Base-by-base conservation (phyloP, 2,329 filamentous ascomycete genomes). In the Talaromyces sp. region DNA sequence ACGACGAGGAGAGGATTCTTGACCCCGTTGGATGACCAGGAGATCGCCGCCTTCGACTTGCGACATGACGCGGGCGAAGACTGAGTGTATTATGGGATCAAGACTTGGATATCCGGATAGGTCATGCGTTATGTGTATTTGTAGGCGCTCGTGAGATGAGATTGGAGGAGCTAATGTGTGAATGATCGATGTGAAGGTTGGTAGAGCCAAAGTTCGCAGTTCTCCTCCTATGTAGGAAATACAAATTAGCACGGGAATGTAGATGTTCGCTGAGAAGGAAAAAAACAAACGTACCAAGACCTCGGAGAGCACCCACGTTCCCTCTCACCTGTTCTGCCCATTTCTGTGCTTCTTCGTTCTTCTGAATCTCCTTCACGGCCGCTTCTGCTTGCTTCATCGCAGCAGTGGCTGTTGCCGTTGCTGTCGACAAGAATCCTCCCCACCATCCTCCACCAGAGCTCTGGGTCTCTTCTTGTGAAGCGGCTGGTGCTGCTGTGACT, bases 41-140 rank as follows among this genome's bases (percentile, higher is more conserved):
- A 99, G 81, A 68, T 97, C 94, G 57, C 94, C 94, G 63, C 94
- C 94, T 76, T 99, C 94, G 46, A 99, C 94, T 77, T 99, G 94
- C n/a, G 91, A 84, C 94, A 99, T 99, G 68, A 99, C 92, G 55
- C 91, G 87, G 57, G 89, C 89, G 78, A 99, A 99, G 63, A 94
- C 91, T 59, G 84, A 83, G 75, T 97, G 91, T 66, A 97, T 90
- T 56, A 97, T 83, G 17, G 93, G 91, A 71, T 97, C 93, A 65
- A 99, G 85, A 17, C 91, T 93, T 2, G 94, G 94, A 72, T 99
- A 99, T 65, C 91, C 91, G 65, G 91, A 86, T 43, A 99, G 84
- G 73, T 97, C 94, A 78, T 99, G 94, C 8, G 93, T 96, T 63
- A 94, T 95, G 78, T 99, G 94, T 67, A 99, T 97, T 67, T 95